Evolutionary conservation across 371 early-diverging fungal genomes (phyloP).

Genomic region (Cokeromyces recurvatus): DNA sequence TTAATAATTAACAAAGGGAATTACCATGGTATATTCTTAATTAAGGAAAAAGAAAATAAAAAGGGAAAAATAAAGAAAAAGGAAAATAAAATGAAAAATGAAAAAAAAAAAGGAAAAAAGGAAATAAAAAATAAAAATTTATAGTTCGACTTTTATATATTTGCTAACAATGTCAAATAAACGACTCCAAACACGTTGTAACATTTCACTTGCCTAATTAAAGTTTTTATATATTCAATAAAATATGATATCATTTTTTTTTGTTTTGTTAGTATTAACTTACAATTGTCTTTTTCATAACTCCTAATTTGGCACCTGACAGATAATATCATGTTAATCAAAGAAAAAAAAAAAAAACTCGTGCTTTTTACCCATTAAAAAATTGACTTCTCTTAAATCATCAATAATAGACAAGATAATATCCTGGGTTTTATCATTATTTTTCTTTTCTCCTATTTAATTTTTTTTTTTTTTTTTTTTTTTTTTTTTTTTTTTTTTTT

Average conservation of each 20-base stretch:
- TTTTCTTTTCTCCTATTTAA: too few species aligned
- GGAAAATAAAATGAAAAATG: too few species aligned
- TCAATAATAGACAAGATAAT: slow-evolving; percentile 11
- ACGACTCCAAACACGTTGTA: slow-evolving; percentile 35
- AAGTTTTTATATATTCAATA: neutral
- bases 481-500: too few species aligned
- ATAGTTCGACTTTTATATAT: slow-evolving; percentile 9
- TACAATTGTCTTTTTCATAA: slow-evolving; percentile 26
- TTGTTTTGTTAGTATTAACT: neutral
- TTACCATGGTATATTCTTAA: neutral
- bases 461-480: too few species aligned
- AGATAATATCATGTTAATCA: neutral
- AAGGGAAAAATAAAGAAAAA: too few species aligned
- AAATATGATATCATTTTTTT: too few species aligned
- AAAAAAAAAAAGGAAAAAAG: too few species aligned
- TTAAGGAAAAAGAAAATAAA: too few species aligned
- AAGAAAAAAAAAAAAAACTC: neutral
- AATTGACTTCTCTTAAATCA: slow-evolving; percentile 19
- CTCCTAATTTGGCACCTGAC: slow-evolving; percentile 24
- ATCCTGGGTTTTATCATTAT: neutral
- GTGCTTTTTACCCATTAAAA: slow-evolving; percentile 23
- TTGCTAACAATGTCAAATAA: slow-evolving; percentile 25
- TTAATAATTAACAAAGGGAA: neutral
- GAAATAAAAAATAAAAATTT: slow-evolving; percentile 1
- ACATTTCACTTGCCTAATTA: slow-evolving; percentile 32